Evolutionary conservation across 306 rosid species (phyloP).

Genomic region (Ziziphus jujuba): DNA sequence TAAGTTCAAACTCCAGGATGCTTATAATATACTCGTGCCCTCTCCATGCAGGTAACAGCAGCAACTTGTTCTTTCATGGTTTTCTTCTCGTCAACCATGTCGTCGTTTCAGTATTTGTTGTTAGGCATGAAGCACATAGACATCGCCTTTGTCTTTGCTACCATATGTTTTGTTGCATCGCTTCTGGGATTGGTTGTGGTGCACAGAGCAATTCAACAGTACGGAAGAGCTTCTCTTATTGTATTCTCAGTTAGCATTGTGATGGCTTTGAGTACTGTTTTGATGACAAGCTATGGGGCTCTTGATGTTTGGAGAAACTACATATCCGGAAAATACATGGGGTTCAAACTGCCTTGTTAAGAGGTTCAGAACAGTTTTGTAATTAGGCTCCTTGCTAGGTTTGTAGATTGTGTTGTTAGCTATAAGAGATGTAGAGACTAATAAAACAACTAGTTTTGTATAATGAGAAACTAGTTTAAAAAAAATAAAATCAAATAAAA

Average conservation of each 20-base stretch:
- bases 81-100: slow-evolving; percentile 87
- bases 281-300: slow-evolving; percentile 82
- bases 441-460: not conserved
- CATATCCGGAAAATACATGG: slow-evolving; percentile 66
- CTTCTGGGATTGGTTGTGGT: slow-evolving; percentile 67
- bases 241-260: slow-evolving; percentile 73
- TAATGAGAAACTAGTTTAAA: not conserved
- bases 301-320: slow-evolving; percentile 58
- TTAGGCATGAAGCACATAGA: slow-evolving; percentile 72
- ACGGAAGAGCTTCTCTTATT: slow-evolving; percentile 82
- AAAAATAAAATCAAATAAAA: too few relatives aligned
- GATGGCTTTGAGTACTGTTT: slow-evolving; percentile 69
- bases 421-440: not conserved
- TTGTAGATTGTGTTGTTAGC: not conserved
- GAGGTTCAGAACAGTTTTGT: not conserved
- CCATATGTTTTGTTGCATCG: slow-evolving; percentile 67
- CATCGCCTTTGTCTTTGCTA: slow-evolving; percentile 49
- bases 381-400: slow-evolving; percentile 4
- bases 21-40: not conserved
- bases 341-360: slow-evolving; percentile 77
- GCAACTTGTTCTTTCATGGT: slow-evolving; percentile 96
- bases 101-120: slow-evolving; percentile 69
- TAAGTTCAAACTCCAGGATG: not conserved
- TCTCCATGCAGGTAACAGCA: slow-evolving; percentile 56
- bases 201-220: slow-evolving; percentile 52